These are phyloP conservation scores for Penicillium samsonianum DNA, from an alignment of 495 filamentous ascomycete species.

Conservation along the genomic window DNA sequence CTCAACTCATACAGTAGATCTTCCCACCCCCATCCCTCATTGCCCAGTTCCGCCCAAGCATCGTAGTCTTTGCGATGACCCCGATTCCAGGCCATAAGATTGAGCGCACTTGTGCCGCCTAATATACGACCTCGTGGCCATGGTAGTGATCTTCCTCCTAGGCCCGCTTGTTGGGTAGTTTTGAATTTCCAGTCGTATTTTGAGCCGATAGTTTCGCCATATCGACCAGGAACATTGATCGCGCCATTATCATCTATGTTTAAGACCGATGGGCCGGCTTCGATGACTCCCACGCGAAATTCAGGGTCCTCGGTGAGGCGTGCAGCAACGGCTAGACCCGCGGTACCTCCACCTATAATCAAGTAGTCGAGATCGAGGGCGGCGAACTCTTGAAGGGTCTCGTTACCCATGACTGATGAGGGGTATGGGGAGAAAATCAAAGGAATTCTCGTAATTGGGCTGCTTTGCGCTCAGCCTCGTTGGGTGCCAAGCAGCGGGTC, in stretches of 20 bases:
- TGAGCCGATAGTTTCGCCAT: conserved; percentile 41
- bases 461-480: background rate
- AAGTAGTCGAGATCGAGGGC: conserved; percentile 39
- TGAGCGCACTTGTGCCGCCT: conserved; percentile 47
- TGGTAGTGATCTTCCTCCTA: conserved; percentile 36
- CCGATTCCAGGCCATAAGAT: conserved; percentile 54
- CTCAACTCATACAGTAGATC: conserved; percentile 16
- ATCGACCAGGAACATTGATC: conserved; percentile 45
- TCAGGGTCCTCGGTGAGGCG: conserved; percentile 49
- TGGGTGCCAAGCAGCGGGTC: background rate
- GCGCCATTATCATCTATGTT: conserved; percentile 32
- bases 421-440: background rate
- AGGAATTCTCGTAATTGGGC: background rate
- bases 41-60: conserved; percentile 19
- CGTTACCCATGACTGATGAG: background rate
- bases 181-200: conserved; percentile 50
- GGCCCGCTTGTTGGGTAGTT: conserved; percentile 38
- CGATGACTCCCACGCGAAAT: conserved; percentile 46
- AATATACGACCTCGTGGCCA: conserved; percentile 43
- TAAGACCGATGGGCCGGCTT: conserved; percentile 45
- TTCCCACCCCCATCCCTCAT: conserved; percentile 19
- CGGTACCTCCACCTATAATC: conserved; percentile 41
- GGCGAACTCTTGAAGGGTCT: conserved; percentile 5
- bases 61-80: conserved; percentile 45
- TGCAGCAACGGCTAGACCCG: conserved; percentile 38